These are phyloP conservation scores for Monilinia laxa DNA, from an alignment of 2,329 filamentous ascomycete species.

Conservation along the genomic window DNA sequence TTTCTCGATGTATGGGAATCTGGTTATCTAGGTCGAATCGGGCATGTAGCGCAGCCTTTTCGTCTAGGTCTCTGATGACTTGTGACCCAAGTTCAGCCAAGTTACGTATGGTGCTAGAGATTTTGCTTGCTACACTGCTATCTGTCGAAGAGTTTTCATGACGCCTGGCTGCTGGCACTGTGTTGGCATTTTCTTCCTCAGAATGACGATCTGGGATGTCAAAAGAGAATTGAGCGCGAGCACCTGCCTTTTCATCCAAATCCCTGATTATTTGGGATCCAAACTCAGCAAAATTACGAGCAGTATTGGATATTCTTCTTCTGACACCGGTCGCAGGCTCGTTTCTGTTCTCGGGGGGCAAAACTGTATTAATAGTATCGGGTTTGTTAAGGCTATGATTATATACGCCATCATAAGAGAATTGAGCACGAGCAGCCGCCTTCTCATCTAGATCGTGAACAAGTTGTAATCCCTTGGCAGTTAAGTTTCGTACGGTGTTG, in stretches of 20 bases:
- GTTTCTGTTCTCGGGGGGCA: too few species aligned
- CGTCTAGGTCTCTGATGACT: conserved; percentile 31
- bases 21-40: conserved; percentile 35
- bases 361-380: background rate
- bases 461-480: conserved; percentile 3
- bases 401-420: background rate
- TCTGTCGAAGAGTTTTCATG: conserved; percentile 31
- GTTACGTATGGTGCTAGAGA: conserved; percentile 45
- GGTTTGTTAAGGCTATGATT: background rate
- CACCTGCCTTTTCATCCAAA: background rate
- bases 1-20: conserved; percentile 23
- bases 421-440: conserved; percentile 14
- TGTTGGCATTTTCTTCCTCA: background rate
- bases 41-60: conserved; percentile 20
- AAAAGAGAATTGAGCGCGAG: background rate
- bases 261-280: background rate
- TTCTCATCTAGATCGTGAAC: conserved; percentile 14
- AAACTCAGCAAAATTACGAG: background rate
- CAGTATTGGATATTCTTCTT: background rate
- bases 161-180: background rate
- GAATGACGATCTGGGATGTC: background rate
- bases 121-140: conserved; percentile 38
- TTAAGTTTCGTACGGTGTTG: background rate
- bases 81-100: conserved; percentile 45
- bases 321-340: too few species aligned